Evolutionary conservation across 805 yeast species (phyloP).

Genomic region (Alloascoidea hylecoeti): DNA sequence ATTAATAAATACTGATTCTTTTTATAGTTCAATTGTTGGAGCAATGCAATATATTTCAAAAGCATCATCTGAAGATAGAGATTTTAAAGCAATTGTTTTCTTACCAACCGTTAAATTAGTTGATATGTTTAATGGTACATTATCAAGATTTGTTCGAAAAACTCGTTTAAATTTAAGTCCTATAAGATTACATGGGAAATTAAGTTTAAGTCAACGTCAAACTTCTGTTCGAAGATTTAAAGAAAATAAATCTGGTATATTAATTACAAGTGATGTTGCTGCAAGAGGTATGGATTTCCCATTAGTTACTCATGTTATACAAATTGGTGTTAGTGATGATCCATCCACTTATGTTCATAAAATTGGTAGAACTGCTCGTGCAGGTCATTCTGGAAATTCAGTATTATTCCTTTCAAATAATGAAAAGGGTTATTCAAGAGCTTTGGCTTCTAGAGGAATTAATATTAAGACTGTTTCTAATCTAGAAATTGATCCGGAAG

Average conservation of each 20-base stretch:
- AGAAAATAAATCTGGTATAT: constrained; percentile 32
- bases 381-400: constrained; percentile 69
- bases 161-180: too few species aligned
- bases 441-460: constrained; percentile 22
- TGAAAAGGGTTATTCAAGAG: constrained; percentile 41
- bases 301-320: constrained; percentile 72
- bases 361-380: constrained; percentile 94
- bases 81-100: constrained; percentile 72
- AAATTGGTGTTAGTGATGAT: constrained; percentile 64
- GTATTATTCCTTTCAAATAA: constrained; percentile 37
- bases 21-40: background rate
- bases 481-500: too few species aligned
- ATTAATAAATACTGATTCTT: background rate
- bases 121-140: constrained; percentile 40
- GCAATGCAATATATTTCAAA: background rate
- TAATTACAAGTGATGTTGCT: constrained; percentile 84
- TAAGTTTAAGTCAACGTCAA: constrained; percentile 58
- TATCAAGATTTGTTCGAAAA: too few species aligned
- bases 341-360: constrained; percentile 76
- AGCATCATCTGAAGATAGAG: constrained; percentile 4
- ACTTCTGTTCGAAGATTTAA: constrained; percentile 41
- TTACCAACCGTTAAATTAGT: constrained; percentile 66
- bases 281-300: constrained; percentile 97
- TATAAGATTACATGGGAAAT: constrained; percentile 77
- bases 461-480: too few species aligned